A percentile compares a stretch with the other conserved stretches of the same genome.
These are phyloP conservation scores for Pochonia chlamydosporia DNA, from an alignment of 2,329 filamentous ascomycete genomes.

Conservation along the genomic window DNA sequence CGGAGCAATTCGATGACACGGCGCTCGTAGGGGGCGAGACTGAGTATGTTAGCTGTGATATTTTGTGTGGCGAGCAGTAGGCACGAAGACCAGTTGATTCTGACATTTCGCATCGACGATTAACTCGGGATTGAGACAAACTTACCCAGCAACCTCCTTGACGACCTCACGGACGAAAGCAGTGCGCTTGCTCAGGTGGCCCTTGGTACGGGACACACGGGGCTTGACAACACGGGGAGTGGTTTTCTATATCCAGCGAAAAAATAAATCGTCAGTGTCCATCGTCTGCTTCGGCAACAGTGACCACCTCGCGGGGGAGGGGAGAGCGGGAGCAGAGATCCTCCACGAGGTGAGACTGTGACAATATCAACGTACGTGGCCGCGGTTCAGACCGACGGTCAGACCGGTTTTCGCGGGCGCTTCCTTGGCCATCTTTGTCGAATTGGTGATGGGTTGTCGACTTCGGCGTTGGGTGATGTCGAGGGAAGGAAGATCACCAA, in stretches of 20 bases:
- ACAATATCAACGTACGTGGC: constrained; percentile 50
- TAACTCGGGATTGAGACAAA: constrained; percentile 22
- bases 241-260: constrained; percentile 63
- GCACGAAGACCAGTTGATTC: too few relatives aligned
- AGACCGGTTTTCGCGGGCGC: constrained; percentile 52
- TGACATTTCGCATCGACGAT: too few relatives aligned
- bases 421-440: constrained; percentile 53
- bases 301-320: constrained; percentile 19
- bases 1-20: constrained; percentile 98
- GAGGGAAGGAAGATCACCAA: constrained; percentile 10
- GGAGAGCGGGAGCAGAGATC: constrained; percentile 51
- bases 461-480: constrained; percentile 20
- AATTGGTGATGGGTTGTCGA: constrained; percentile 24
- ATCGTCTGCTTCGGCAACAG: constrained; percentile 45
- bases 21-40: constrained; percentile 93
- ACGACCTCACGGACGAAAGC: constrained; percentile 95
- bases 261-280: constrained; percentile 49
- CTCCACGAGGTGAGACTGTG: constrained; percentile 68
- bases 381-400: constrained; percentile 57
- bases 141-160: constrained; percentile 95
- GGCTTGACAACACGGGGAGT: constrained; percentile 72
- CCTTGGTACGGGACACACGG: constrained; percentile 82
- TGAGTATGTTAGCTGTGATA: constrained; percentile 23
- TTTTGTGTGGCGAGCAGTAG: too few relatives aligned
- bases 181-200: constrained; percentile 93